phyloP scores from a whole-genome alignment of 345 rosid genomes.

The Camelina laxa region DNA sequence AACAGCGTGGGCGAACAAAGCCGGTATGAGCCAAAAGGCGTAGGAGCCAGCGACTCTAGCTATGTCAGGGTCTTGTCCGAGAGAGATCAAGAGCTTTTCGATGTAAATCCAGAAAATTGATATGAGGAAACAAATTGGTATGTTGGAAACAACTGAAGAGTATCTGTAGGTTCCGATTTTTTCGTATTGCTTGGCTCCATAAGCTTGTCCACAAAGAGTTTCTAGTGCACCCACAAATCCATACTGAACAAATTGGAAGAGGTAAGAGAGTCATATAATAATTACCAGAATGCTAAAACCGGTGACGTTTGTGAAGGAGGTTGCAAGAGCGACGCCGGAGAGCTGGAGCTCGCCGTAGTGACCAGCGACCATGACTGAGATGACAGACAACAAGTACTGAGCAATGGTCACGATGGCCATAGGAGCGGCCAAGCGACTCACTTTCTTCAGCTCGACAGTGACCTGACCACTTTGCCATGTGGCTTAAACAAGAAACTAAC shows the following conservation, averaged over 20 bases:
- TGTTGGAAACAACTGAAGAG: slow-evolving; percentile 33
- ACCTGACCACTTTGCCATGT: slow-evolving; percentile 16
- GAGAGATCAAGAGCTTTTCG: slow-evolving; percentile 25
- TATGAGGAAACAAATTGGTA: slow-evolving; percentile 33
- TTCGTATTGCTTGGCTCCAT: slow-evolving; percentile 39
- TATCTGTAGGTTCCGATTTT: slow-evolving; percentile 35
- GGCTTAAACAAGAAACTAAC: not conserved
- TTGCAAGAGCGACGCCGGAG: slow-evolving; percentile 30
- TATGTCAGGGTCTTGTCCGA: slow-evolving; percentile 43
- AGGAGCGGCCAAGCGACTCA: slow-evolving; percentile 24
- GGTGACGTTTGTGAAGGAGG: slow-evolving; percentile 17
- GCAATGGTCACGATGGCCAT: slow-evolving; percentile 30
- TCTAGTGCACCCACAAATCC: slow-evolving; percentile 42
- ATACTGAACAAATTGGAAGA: slow-evolving; percentile 21
- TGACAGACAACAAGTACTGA: slow-evolving; percentile 22
- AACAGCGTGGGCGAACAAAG: slow-evolving; percentile 34
- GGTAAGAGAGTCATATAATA: not conserved
- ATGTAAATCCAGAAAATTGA: slow-evolving; percentile 36
- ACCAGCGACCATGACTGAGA: slow-evolving; percentile 31
- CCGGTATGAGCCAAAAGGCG: slow-evolving; percentile 38
- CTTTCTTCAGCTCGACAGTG: slow-evolving; percentile 21
- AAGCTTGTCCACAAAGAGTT: slow-evolving; percentile 46
- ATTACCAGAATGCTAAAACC: slow-evolving; percentile 26
- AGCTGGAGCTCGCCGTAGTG: slow-evolving; percentile 16
- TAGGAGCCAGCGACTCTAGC: slow-evolving; percentile 34